Base-by-base conservation (phyloP, 2,329 filamentous ascomycete species). In the Fusarium sarcochroum region DNA sequence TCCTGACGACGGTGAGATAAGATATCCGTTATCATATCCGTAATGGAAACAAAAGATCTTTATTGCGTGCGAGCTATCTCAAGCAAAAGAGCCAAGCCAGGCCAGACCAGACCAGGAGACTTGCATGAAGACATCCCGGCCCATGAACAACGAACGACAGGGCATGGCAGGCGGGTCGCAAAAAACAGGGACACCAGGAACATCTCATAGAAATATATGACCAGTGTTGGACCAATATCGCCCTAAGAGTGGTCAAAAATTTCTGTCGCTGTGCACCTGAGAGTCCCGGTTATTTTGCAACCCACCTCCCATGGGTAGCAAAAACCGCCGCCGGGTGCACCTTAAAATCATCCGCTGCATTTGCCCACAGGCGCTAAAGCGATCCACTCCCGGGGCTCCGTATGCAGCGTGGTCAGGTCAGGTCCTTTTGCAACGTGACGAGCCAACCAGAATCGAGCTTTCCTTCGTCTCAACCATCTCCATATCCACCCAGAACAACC, bases 281-380 rank as follows among this genome's bases (percentile, higher is more conserved):
- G n/a, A n/a, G n/a, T n/a, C n/a, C n/a, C n/a, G n/a, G n/a, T n/a
- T n/a, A n/a, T n/a, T n/a, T n/a, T n/a, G n/a, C n/a, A n/a, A n/a
- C n/a, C n/a, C n/a, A n/a, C n/a, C n/a, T n/a, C n/a, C n/a, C n/a
- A 58, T 55, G 66, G 66, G 50, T 63, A 21, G 30, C 52, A 69
- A 70, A 30, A 72, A 68, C 69, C 71, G 71, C 69, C 69, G 60
- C 71, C 71, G 69, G 71, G 67, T 71, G 69, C 71, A 73, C 71
- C 64, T 73, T 73, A 73, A 63, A 73, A 73, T 73, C 71, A 73
- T 65, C 71, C 71, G 69, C 71, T 73, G 64, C 71, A 55, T 61
- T 67, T 65, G 54, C 23, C 58, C 55, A 64, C n/a, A 60, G 58
- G 58, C 71, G 71, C 71, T 73, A 73, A 72, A 70, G 69, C 63